Percentiles rank a stretch among this genome's conserved stretches.
These are phyloP conservation scores for Flagelloscypha sp. DNA, from an alignment of 768 basidiomycete genomes.

Conservation along the genomic window DNA sequence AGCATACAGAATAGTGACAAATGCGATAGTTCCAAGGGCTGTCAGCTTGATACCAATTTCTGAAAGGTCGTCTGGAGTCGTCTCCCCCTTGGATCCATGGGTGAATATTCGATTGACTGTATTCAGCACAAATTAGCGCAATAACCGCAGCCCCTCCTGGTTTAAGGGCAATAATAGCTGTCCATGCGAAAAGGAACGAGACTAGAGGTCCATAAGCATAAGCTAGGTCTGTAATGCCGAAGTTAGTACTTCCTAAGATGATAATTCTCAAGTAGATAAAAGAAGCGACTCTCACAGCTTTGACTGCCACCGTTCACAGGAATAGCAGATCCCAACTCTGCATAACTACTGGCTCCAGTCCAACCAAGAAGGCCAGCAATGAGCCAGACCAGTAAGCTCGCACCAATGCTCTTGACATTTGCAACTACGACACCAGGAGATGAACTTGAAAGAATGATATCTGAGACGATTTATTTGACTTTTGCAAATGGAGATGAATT, in stretches of 20 bases:
- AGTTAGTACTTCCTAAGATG: background rate
- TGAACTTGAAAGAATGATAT: constrained; percentile 43
- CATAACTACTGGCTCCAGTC: constrained; percentile 94
- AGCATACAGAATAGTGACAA: constrained; percentile 73
- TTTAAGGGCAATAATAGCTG: constrained; percentile 80
- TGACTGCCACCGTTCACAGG: constrained; percentile 69
- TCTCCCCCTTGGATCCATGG: constrained; percentile 61
- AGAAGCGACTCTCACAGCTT: no score
- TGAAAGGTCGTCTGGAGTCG: constrained; percentile 73
- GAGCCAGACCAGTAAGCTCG: constrained; percentile 82
- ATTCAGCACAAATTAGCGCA: constrained; percentile 85
- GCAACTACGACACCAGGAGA: constrained; percentile 89
- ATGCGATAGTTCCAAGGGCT: constrained; percentile 60
- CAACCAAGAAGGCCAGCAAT: constrained; percentile 78
- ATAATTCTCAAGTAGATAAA: background rate
- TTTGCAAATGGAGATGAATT: constrained; percentile 17
- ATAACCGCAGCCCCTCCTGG: constrained; percentile 80
- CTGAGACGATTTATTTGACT: constrained; percentile 1
- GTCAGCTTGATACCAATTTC: constrained; percentile 89
- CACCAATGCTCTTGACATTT: constrained; percentile 83
- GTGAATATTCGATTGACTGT: constrained; percentile 85
- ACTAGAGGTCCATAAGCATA: constrained; percentile 83
- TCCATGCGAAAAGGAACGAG: constrained; percentile 94
- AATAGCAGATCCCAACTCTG: constrained; percentile 85
- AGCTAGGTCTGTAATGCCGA: constrained; percentile 65